Conservation (phyloP, 805 yeast species). For the Cyberlindnera xylosilytica region DNA sequence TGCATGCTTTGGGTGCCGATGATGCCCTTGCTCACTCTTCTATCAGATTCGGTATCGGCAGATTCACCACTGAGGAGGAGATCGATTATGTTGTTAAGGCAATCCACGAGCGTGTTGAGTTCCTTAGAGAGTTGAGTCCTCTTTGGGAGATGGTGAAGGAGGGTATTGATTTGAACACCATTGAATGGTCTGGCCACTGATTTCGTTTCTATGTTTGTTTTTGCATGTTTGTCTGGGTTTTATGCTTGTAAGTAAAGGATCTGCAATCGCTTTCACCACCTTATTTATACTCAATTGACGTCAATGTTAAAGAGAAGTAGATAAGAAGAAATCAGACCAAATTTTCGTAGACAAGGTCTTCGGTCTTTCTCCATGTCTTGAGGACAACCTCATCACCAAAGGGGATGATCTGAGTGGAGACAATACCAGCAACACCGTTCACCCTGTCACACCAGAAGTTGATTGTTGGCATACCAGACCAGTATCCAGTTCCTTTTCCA, state of each 20-base stretch:
- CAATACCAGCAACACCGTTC: constrained; percentile 38
- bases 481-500: constrained; percentile 33
- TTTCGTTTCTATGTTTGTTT: not conserved
- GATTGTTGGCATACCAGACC: constrained; percentile 41
- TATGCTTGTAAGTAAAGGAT: no score
- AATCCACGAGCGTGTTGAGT: constrained; percentile 82
- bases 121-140: constrained; percentile 89
- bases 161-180: constrained; percentile 89
- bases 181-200: constrained; percentile 98
- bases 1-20: constrained; percentile 96
- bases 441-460: constrained; percentile 41
- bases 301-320: no score
- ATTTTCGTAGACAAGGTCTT: no score
- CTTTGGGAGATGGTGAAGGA: constrained; percentile 99
- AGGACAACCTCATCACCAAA: constrained; percentile 19
- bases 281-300: no score
- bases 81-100: constrained; percentile 91
- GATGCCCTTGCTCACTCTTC: constrained; percentile 99
- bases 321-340: no score
- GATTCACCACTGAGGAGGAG: constrained; percentile 96
- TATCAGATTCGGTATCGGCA: constrained; percentile 93
- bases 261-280: no score
- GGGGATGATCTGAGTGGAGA: constrained; percentile 39
- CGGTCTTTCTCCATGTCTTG: no score
- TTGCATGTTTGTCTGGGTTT: not conserved